phyloP scores from a whole-genome alignment of 164 flowering plant genomes.

The Liquidambar formosana region DNA sequence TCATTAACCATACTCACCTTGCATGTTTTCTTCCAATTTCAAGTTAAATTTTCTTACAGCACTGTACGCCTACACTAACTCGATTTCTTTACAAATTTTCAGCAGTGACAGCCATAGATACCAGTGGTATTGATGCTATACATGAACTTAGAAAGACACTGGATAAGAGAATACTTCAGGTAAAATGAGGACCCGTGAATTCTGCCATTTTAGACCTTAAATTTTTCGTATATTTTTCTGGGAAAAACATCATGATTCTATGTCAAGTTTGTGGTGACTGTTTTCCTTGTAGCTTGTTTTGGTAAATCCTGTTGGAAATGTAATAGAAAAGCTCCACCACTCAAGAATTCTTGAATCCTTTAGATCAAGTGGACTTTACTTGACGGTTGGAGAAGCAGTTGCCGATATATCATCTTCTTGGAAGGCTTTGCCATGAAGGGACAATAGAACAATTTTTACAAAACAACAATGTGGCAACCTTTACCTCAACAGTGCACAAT shows the following conservation, averaged over 20 bases:
- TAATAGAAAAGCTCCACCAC: constrained; percentile 68
- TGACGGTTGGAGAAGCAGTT: constrained; percentile 78
- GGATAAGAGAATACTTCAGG: constrained; percentile 68
- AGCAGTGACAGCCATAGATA: constrained; percentile 94
- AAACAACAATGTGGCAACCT: too few relatives aligned
- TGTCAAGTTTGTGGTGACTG: neutral
- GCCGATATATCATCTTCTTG: constrained; percentile 49
- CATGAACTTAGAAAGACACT: constrained; percentile 63
- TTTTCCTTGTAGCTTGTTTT: constrained; percentile 55
- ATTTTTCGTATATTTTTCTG: too few relatives aligned
- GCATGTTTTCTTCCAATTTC: too few relatives aligned
- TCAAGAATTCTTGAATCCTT: constrained; percentile 57
- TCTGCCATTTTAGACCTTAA: too few relatives aligned
- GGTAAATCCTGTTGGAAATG: constrained; percentile 74
- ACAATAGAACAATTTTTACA: neutral
- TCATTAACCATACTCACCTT: too few relatives aligned
- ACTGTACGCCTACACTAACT: neutral
- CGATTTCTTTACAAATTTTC: constrained; percentile 17
- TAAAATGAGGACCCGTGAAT: too few relatives aligned
- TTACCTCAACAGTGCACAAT: too few relatives aligned
- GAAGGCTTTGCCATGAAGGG: constrained; percentile 41
- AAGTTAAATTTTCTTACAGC: too few relatives aligned
- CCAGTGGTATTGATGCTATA: constrained; percentile 68
- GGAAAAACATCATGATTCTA: too few relatives aligned
- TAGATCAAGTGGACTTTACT: constrained; percentile 48